Base-by-base conservation (phyloP, 352 stramenopile species). In the Blastocystis sp. region DNA sequence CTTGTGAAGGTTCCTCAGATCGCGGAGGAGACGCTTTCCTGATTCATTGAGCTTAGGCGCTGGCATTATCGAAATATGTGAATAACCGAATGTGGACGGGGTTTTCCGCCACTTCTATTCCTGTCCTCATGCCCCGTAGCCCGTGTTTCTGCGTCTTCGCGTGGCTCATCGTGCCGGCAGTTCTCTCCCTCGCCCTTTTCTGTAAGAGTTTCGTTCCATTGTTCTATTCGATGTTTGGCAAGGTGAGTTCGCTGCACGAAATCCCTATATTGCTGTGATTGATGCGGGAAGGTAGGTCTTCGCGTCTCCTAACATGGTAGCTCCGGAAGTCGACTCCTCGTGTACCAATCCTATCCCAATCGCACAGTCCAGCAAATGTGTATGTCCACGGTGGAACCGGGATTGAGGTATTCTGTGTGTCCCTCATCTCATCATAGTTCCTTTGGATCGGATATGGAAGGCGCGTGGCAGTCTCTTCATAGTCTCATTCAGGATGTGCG, bases 1-100 rank as follows among this genome's bases (percentile, higher is more conserved):
- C 87, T 97, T 97, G 89, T 99, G 95, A 34, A 99, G 91, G 87
- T 95, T 92, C 87, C 92, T 92, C 88, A 99, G 98, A 89, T 99
- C 96, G 78, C 94, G 92, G 90, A 99, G 94, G 75, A 99, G 90
- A 90, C 96, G 91, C 91, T 94, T 90, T 81, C 95, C 90, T 29
- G 96, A 94, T 85, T 93, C 92, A 49, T 94, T 97, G 64, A 93
- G 97, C 94, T 97, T 98, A 69, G 46, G 89, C 11, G 51, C 51
- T 27, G 51, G 51, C 51, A 59, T 59, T 32, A 6, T 3, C 32
- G 32, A 75, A 36, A 73, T 3, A 88, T 87, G 78, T 61, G 24
- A n/a, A n/a, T n/a, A n/a, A n/a, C 11, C 24, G 40, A 49, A 57
- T 57, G 40, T 49, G 61, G 18, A 6, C 40, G 61, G 40, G 40